phyloP scores from a whole-genome alignment of 768 basidiomycete species.

The Hypholoma fasciculare region DNA sequence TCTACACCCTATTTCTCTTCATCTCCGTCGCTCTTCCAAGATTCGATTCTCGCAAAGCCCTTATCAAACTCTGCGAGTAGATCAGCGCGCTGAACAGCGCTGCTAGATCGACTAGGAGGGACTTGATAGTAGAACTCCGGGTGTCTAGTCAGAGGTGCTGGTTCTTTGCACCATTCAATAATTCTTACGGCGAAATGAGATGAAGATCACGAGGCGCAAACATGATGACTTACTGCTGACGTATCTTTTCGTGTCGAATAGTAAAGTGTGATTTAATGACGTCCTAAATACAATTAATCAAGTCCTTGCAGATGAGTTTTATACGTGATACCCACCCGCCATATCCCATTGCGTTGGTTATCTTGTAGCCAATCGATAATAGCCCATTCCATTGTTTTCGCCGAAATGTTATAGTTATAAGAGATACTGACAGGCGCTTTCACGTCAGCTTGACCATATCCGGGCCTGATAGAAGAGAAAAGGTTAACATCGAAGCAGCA shows the following conservation, averaged over 20 bases:
- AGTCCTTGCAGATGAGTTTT: neutral
- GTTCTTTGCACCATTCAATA: slow-evolving; percentile 16
- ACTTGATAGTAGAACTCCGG: neutral
- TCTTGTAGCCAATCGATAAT: slow-evolving; percentile 55
- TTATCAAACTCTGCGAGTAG: slow-evolving; percentile 37
- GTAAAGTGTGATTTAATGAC: slow-evolving; percentile 50
- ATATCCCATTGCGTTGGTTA: slow-evolving; percentile 40
- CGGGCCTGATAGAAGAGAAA: slow-evolving; percentile 37
- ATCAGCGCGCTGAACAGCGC: slow-evolving; percentile 17
- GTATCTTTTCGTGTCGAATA: slow-evolving; percentile 39
- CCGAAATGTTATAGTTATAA: slow-evolving; percentile 45
- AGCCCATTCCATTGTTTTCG: slow-evolving; percentile 50
- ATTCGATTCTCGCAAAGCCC: slow-evolving; percentile 31
- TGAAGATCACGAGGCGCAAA: neutral
- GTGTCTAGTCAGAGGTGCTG: neutral
- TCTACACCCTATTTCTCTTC: slow-evolving; percentile 3
- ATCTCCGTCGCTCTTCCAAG: slow-evolving; percentile 21
- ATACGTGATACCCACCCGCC: slow-evolving; percentile 36
- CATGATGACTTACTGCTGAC: slow-evolving; percentile 34
- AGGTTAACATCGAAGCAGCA: neutral
- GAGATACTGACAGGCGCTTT: slow-evolving; percentile 32
- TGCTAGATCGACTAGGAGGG: neutral
- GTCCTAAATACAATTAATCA: slow-evolving; percentile 32
- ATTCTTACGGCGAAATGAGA: slow-evolving; percentile 8
- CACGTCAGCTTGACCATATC: slow-evolving; percentile 41